Evolutionary conservation across 345 rosid species (phyloP).

Genomic region (Fremontodendron californicum): DNA sequence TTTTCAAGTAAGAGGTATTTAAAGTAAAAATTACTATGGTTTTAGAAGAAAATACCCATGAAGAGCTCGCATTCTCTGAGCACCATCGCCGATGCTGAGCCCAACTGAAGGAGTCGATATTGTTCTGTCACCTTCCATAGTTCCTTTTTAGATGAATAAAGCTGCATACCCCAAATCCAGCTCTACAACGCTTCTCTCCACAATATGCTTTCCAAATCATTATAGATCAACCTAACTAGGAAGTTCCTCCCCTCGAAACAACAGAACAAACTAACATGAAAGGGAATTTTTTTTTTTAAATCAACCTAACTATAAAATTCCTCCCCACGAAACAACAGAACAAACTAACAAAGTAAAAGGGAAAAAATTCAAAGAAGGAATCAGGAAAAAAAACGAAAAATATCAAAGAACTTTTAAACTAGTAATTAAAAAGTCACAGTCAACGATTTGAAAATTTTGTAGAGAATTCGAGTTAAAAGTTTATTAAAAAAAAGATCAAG

Average conservation of each 20-base stretch:
- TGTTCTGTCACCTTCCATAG: constrained; percentile 72
- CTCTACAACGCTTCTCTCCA: constrained; percentile 38
- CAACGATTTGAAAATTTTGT: not conserved
- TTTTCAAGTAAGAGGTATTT: not conserved
- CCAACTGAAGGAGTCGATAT: constrained; percentile 54
- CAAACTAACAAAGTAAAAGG: no score
- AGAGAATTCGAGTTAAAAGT: not conserved
- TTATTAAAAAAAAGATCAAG: constrained; percentile 1
- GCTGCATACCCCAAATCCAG: constrained; percentile 52
- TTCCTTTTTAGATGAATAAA: constrained; percentile 36
- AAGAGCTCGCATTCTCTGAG: constrained; percentile 44
- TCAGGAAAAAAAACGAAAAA: not conserved
- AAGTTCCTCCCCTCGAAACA: constrained; percentile 23
- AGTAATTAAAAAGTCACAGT: not conserved
- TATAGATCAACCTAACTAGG: constrained; percentile 26
- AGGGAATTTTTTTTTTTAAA: no score
- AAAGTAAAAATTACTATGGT: not conserved
- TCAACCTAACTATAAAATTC: no score
- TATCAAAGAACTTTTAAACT: not conserved
- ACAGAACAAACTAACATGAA: constrained; percentile 24
- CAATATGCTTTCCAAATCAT: constrained; percentile 52
- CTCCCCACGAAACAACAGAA: no score
- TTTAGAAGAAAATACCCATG: constrained; percentile 56
- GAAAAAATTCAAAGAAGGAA: no score
- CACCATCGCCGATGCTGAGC: constrained; percentile 32